Evolutionary conservation across 176 grass and related monocot genomes (phyloP).

Genomic region (Avena sativa): DNA sequence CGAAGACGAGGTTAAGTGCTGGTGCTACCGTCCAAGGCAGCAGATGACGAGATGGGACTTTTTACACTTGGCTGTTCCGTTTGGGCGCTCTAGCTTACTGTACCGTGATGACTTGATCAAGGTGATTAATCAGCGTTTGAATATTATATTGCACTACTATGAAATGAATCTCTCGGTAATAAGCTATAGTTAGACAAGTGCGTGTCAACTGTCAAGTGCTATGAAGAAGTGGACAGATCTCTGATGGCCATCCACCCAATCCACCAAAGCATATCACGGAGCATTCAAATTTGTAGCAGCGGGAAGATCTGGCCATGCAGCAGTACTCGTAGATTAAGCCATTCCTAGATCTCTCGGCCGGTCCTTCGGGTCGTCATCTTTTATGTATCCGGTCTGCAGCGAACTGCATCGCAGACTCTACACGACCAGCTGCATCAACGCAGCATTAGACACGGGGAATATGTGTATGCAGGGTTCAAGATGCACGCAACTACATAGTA

Average conservation of each 20-base stretch:
- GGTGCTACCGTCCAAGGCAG: conserved; percentile 33
- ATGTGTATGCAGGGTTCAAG: conserved; percentile 14
- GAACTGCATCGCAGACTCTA: not conserved
- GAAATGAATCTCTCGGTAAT: too few relatives aligned
- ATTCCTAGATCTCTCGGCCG: not conserved
- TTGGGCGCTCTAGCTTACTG: not conserved
- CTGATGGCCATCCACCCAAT: not conserved
- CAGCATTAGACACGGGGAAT: conserved; percentile 47
- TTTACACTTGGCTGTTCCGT: conserved; percentile 24
- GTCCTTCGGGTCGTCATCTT: conserved; percentile 1
- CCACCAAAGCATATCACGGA: not conserved
- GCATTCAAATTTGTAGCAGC: not conserved
- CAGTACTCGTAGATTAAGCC: not conserved
- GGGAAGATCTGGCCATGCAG: not conserved
- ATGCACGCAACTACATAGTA: not conserved
- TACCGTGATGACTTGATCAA: not conserved
- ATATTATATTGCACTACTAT: too few relatives aligned
- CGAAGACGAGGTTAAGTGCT: not conserved
- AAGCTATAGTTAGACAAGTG: not conserved
- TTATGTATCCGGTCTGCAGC: not conserved
- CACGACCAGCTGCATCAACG: not conserved
- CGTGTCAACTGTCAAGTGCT: not conserved
- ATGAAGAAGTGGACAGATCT: not conserved
- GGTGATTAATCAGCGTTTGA: not conserved
- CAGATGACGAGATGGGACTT: not conserved